Conservation (phyloP, 208 protist species). For the Jaenimonas drosophilae region DNA sequence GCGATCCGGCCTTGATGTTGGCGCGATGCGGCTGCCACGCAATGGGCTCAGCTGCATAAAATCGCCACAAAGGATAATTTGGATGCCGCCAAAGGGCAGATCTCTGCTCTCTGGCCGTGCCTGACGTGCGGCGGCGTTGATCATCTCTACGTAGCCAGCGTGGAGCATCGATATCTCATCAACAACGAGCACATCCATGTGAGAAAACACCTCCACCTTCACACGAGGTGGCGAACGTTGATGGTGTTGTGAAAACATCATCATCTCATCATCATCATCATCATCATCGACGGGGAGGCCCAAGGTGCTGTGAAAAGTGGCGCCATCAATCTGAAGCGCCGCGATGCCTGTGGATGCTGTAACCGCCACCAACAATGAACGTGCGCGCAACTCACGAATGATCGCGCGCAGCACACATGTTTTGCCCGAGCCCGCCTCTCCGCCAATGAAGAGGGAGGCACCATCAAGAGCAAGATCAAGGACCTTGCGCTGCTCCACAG, state of each 20-base stretch:
- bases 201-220: slow-evolving; percentile 11
- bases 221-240: not conserved
- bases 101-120: too few relatives aligned
- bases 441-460: slow-evolving; percentile 53
- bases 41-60: slow-evolving; percentile 68
- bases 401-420: slow-evolving; percentile 43
- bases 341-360: slow-evolving; percentile 60
- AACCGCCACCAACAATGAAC: slow-evolving; percentile 26
- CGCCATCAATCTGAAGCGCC: slow-evolving; percentile 55
- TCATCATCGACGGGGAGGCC: slow-evolving; percentile 22
- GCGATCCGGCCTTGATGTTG: slow-evolving; percentile 27
- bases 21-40: not conserved
- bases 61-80: slow-evolving; percentile 77
- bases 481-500: slow-evolving; percentile 21
- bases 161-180: slow-evolving; percentile 81
- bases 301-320: slow-evolving; percentile 73
- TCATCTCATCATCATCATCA: slow-evolving; percentile 3
- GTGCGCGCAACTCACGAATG: slow-evolving; percentile 6
- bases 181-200: slow-evolving; percentile 54
- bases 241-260: not conserved
- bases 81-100: slow-evolving; percentile 76
- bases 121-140: slow-evolving; percentile 27
- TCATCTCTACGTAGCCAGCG: slow-evolving; percentile 30
- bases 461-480: slow-evolving; percentile 29
- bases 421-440: slow-evolving; percentile 68